These are phyloP conservation scores for Mycena capillaripes DNA, from an alignment of 768 basidiomycete species.

Conservation along the genomic window DNA sequence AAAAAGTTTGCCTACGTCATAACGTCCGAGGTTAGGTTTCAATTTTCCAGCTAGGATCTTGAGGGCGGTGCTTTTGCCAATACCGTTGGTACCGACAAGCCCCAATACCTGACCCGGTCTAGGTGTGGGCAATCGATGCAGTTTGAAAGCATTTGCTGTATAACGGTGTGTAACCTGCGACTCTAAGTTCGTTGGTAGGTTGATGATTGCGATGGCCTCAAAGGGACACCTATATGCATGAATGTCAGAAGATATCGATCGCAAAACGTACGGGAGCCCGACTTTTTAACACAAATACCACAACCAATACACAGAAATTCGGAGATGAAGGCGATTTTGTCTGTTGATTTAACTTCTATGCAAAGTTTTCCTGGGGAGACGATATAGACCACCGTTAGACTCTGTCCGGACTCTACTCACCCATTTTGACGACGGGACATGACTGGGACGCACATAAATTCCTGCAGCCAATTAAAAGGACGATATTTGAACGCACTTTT, in stretches of 20 bases:
- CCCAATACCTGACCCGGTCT: conserved; percentile 99
- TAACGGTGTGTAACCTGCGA: conserved; percentile 98
- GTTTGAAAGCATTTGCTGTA: conserved; percentile 98
- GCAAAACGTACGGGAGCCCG: conserved; percentile 46
- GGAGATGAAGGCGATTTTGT: conserved; percentile 99
- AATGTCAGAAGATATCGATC: not conserved
- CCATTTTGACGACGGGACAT: conserved; percentile 99
- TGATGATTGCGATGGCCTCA: conserved; percentile 99
- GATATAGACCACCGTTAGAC: not conserved
- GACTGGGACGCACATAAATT: conserved; percentile 59
- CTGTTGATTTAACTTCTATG: conserved; percentile 95
- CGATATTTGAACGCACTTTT: conserved; percentile 68
- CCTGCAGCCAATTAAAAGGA: conserved; percentile 33
- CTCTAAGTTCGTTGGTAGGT: conserved; percentile 96
- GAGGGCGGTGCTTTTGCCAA: conserved; percentile 97
- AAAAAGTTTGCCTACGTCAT: conserved; percentile 75
- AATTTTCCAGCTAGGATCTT: conserved; percentile 97
- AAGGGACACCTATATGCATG: conserved; percentile 87
- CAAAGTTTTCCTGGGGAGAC: conserved; percentile 86
- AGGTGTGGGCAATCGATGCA: conserved; percentile 97
- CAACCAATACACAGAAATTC: conserved; percentile 99
- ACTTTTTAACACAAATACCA: conserved; percentile 99
- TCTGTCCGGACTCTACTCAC: conserved; percentile 54
- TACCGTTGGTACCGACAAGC: conserved; percentile 98
- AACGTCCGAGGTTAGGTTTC: conserved; percentile 97